A percentile compares a stretch with the other conserved stretches of the same genome.
phyloP scores from a whole-genome alignment of 2,329 filamentous ascomycete species.

The Fusarium avenaceum region DNA sequence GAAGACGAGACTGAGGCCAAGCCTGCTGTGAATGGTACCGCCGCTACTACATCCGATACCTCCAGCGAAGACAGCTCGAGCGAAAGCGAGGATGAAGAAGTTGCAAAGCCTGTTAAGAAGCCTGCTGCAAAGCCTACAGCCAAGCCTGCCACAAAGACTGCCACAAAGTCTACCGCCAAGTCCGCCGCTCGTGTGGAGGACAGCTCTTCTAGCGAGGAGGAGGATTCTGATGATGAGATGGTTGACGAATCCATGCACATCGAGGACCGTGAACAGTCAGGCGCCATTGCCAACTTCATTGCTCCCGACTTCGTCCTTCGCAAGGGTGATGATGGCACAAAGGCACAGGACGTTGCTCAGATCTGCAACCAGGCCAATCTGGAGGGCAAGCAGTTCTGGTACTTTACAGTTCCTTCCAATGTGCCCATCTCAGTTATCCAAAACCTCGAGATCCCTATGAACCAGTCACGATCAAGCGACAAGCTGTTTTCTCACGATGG shows the following conservation, averaged over 20 bases:
- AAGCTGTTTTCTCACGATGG: conserved; percentile 73
- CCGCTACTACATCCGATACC: conserved; percentile 37
- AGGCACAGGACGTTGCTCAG: conserved; percentile 62
- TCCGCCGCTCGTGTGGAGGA: conserved; percentile 31
- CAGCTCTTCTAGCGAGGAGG: conserved; percentile 46
- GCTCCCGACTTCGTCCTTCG: conserved; percentile 68
- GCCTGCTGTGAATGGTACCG: conserved; percentile 31
- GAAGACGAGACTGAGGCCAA: conserved; percentile 45
- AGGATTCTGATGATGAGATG: conserved; percentile 51
- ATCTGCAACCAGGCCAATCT: conserved; percentile 71
- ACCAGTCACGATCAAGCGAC: conserved; percentile 65
- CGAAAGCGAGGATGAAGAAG: conserved; percentile 44
- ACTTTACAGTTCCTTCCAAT: conserved; percentile 79
- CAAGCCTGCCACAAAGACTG: conserved; percentile 27
- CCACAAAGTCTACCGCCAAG: conserved; percentile 31
- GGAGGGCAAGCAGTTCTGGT: conserved; percentile 82
- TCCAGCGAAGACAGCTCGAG: conserved; percentile 47
- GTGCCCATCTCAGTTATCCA: conserved; percentile 77
- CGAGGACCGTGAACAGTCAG: conserved; percentile 53
- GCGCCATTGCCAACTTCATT: conserved; percentile 61
- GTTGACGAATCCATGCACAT: conserved; percentile 59
- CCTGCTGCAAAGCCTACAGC: conserved; percentile 29
- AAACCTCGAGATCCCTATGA: conserved; percentile 72
- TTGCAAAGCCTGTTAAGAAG: conserved; percentile 28
- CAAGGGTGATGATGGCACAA: conserved; percentile 58